Evolutionary conservation across 495 filamentous ascomycete genomes (phyloP).

Genomic region (Cercophora scortea): DNA sequence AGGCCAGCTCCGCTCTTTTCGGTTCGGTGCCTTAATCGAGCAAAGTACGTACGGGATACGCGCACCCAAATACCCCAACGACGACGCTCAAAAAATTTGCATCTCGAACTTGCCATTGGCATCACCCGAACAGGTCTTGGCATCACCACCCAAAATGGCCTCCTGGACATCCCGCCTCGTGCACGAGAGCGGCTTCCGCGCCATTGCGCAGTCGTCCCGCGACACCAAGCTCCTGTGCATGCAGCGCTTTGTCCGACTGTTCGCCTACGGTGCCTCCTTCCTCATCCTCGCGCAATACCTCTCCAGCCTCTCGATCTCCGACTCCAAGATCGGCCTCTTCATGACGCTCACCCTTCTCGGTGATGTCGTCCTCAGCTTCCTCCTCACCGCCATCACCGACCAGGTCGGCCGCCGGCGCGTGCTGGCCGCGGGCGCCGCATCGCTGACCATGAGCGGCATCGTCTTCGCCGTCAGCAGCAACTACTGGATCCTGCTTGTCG

Average conservation of each 20-base stretch:
- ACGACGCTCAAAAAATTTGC: no score
- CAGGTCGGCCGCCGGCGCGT: slow-evolving; percentile 59
- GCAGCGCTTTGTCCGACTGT: slow-evolving; percentile 70
- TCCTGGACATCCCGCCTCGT: slow-evolving; percentile 3
- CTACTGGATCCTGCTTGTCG: slow-evolving; percentile 67
- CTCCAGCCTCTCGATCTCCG: slow-evolving; percentile 54
- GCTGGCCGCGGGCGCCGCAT: slow-evolving; percentile 56
- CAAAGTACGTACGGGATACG: no score
- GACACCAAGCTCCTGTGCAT: slow-evolving; percentile 69
- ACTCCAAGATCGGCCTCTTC: slow-evolving; percentile 73
- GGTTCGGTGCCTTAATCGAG: no score
- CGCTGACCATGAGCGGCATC: slow-evolving; percentile 63
- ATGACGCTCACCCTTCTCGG: slow-evolving; percentile 82
- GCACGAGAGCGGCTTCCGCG: slow-evolving; percentile 28
- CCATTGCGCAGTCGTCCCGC: slow-evolving; percentile 35
- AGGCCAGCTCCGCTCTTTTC: no score
- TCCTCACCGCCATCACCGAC: slow-evolving; percentile 71
- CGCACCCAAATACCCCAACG: no score
- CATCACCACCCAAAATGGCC: no score
- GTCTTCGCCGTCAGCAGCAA: slow-evolving; percentile 60
- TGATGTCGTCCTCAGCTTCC: slow-evolving; percentile 68
- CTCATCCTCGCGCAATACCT: slow-evolving; percentile 69
- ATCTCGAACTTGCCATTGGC: no score
- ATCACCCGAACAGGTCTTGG: no score
- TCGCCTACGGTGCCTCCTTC: slow-evolving; percentile 69